Evolutionary conservation across 83 land plant species (phyloP).

Genomic region (Picea abies): DNA sequence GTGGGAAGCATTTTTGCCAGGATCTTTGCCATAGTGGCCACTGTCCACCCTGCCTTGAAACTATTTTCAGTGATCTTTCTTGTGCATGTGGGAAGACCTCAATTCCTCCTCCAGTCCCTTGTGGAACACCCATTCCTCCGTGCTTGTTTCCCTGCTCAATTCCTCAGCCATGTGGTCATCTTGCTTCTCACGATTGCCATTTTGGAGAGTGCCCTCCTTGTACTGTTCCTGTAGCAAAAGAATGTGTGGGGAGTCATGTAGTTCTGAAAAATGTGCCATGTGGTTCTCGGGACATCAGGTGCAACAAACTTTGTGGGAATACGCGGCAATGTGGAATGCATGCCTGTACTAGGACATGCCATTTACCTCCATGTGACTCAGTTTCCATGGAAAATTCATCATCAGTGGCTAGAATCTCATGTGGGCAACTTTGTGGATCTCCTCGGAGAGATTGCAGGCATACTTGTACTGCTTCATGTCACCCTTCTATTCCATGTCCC

Average conservation of each 20-base stretch:
- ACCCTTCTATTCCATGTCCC: too few relatives aligned
- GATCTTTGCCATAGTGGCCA: conserved; percentile 94
- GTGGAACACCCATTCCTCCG: conserved; percentile 90
- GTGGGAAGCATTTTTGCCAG: conserved; percentile 84
- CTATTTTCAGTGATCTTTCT: conserved; percentile 86
- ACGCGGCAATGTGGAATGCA: conserved; percentile 94
- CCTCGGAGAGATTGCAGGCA: conserved; percentile 17
- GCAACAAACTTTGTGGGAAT: conserved; percentile 92
- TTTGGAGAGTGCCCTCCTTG: conserved; percentile 99
- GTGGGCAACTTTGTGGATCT: conserved; percentile 96
- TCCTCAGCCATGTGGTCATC: conserved; percentile 95
- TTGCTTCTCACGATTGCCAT: conserved; percentile 82
- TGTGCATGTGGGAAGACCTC: conserved; percentile 99
- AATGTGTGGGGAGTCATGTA: conserved; percentile 93
- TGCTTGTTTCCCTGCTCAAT: conserved; percentile 77
- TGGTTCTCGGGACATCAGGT: conserved; percentile 92
- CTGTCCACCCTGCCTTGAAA: conserved; percentile 94
- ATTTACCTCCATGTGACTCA: conserved; percentile 84
- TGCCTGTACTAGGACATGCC: conserved; percentile 89
- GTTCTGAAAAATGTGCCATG: conserved; percentile 88
- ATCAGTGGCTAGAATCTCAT: conserved; percentile 34
- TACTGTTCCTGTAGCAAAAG: conserved; percentile 77
- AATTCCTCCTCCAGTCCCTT: conserved; percentile 94
- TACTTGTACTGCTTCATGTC: too few relatives aligned
- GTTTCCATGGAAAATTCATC: conserved; percentile 18